phyloP scores from a whole-genome alignment of 2,329 filamentous ascomycete species.

The Fusarium circinatum region DNA sequence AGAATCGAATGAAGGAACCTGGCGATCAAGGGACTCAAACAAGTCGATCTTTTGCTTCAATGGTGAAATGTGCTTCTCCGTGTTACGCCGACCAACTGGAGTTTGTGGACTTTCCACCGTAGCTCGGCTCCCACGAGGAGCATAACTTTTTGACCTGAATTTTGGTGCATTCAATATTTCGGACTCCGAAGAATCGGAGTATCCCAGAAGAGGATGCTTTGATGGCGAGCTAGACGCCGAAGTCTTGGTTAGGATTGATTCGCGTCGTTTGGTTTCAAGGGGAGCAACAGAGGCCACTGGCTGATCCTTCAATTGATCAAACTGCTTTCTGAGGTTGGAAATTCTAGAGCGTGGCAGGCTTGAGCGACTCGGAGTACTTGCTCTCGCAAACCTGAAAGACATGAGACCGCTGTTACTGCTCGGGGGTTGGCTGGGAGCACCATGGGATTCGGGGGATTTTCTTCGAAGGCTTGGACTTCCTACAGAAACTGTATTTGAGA shows the following conservation, averaged over 20 bases:
- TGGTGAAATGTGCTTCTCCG: conserved; percentile 26
- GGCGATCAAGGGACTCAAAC: conserved; percentile 44
- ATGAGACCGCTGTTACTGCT: neutral
- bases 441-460: neutral
- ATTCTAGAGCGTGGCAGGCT: conserved; percentile 37
- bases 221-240: neutral
- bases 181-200: conserved; percentile 5
- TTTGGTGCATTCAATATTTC: neutral
- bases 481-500: conserved; percentile 27
- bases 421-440: neutral
- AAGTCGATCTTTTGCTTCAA: conserved; percentile 46
- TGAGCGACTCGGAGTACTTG: neutral
- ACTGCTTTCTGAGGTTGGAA: conserved; percentile 36
- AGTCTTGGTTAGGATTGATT: neutral
- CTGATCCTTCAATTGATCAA: conserved; percentile 27
- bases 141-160: conserved; percentile 7
- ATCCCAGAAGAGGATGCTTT: conserved; percentile 10
- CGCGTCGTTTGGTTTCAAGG: conserved; percentile 11
- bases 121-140: neutral
- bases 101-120: neutral
- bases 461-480: neutral
- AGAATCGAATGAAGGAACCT: neutral
- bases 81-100: neutral
- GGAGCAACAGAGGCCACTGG: conserved; percentile 14
- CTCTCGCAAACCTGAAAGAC: conserved; percentile 11